Base-by-base conservation (phyloP, 2,329 filamentous ascomycete genomes). In the Corinectria fuckeliana region DNA sequence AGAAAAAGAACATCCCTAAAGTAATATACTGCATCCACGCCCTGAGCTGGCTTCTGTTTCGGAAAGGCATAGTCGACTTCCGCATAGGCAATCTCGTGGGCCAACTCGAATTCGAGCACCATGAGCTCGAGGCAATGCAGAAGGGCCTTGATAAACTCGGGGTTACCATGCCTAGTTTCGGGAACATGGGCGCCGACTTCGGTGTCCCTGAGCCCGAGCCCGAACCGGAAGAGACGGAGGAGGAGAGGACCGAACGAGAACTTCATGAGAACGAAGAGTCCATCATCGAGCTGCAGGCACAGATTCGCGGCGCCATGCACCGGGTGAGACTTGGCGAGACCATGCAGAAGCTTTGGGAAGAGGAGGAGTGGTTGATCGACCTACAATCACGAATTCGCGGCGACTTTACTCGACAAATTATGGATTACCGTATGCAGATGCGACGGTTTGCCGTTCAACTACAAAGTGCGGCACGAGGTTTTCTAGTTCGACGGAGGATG, bases 1-100 rank as follows among this genome's bases (percentile, higher is more conserved):
- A 99, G 77, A 99, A 98, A 82, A 99, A 99, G 79, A 99, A 99
- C 71, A 96, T 98, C 1, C 95, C 95, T 4, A 99, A 98, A 76
- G 96, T 98, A 73, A 99, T 99, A 62, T 96, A 99, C 79, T 99
- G 95, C 74, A 95, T 99, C 51, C 95, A 99, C 71, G 95, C 95
- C 0, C 81, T 99, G 16, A 98, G 94, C 74, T 99, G 94, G 93
- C 83, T 99, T n/a, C 82, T 99, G 10, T 97, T 92, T 76, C 90
- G 95, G 48, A 95, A 97, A 75, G 94, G 95, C 1, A 92, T 98
- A 63, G 91, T 98, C 36, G 90, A 93, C 72, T 98, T 99, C 76
- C 89, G 93, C 8, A 99, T 99, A 71, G 95, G 94, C 14, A 99
- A 99, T 71, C 82, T 99, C 41, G 92, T 99, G 56, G 95, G 95